phyloP scores from a whole-genome alignment of 2,329 filamentous ascomycete species.

The Fulvia fulva region DNA sequence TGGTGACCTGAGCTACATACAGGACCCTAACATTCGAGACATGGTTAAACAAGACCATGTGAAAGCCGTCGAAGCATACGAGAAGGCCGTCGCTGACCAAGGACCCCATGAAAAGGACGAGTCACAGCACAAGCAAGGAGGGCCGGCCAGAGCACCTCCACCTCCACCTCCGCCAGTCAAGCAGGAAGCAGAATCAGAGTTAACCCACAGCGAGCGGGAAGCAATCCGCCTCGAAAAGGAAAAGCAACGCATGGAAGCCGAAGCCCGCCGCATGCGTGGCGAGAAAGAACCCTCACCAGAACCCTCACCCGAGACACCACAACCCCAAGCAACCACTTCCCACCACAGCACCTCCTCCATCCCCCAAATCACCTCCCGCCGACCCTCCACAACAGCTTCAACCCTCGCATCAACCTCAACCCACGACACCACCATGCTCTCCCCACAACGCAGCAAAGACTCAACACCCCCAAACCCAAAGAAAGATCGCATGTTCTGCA shows the following conservation, averaged over 20 bases:
- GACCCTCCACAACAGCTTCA: constrained; percentile 8
- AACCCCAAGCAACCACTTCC: neutral
- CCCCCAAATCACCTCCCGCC: neutral
- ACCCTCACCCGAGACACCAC: neutral
- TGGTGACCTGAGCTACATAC: constrained; percentile 52
- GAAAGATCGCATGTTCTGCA: constrained; percentile 74
- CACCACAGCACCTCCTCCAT: neutral
- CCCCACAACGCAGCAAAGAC: constrained; percentile 15
- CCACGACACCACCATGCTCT: constrained; percentile 7
- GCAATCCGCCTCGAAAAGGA: constrained; percentile 29
- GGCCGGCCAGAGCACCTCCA: constrained; percentile 20
- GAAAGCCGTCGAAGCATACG: constrained; percentile 59
- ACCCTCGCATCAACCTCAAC: constrained; percentile 1
- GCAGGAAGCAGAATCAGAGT: constrained; percentile 22
- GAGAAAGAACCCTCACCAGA: constrained; percentile 20
- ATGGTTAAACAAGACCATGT: constrained; percentile 66
- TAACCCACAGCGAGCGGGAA: constrained; percentile 29
- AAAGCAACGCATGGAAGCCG: constrained; percentile 30
- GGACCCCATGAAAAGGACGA: constrained; percentile 28
- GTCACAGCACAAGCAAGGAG: constrained; percentile 1
- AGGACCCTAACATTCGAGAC: constrained; percentile 63
- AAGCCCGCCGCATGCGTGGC: constrained; percentile 29
- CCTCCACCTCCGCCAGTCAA: neutral
- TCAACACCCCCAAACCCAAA: constrained; percentile 24
- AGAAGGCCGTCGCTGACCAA: constrained; percentile 63